Conservation (phyloP, 306 rosid species). For the Malus orientalis region DNA sequence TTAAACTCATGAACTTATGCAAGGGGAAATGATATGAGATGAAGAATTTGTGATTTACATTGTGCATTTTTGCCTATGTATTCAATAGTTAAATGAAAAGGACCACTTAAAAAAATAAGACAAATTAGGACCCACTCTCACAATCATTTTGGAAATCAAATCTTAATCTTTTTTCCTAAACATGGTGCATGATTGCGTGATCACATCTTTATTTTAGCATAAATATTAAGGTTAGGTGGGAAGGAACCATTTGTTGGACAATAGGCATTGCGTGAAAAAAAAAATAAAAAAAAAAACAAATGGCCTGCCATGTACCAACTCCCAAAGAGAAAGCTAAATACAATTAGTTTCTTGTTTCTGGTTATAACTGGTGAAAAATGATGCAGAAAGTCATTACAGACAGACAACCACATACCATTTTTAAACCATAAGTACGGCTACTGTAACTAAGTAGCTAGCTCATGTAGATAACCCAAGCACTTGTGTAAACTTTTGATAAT, state of each 20-base stretch:
- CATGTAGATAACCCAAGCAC: no score
- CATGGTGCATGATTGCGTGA: slow-evolving; percentile 2
- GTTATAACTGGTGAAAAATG: slow-evolving; percentile 11
- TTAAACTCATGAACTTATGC: neutral
- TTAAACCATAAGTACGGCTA: neutral
- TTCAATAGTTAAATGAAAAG: neutral
- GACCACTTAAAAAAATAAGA: slow-evolving; percentile 2
- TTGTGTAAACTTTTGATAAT: no score
- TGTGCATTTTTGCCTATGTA: neutral
- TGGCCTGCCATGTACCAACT: neutral
- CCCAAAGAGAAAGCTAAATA: slow-evolving; percentile 8
- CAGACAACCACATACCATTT: slow-evolving; percentile 13
- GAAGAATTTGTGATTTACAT: neutral
- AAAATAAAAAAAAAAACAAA: neutral
- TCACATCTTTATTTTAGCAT: slow-evolving; percentile 8
- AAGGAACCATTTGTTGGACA: slow-evolving; percentile 23
- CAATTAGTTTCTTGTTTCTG: slow-evolving; percentile 2
- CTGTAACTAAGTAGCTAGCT: no score
- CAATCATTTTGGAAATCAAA: slow-evolving; percentile 7
- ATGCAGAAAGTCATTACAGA: slow-evolving; percentile 16
- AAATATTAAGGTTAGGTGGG: slow-evolving; percentile 29
- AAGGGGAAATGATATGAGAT: neutral
- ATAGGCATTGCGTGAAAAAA: slow-evolving; percentile 9
- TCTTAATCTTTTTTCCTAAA: neutral
- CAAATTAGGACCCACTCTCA: slow-evolving; percentile 23